These are phyloP conservation scores for Tremellales sp. DNA, from an alignment of 1,284 basidiomycete species.

Conservation along the genomic window DNA sequence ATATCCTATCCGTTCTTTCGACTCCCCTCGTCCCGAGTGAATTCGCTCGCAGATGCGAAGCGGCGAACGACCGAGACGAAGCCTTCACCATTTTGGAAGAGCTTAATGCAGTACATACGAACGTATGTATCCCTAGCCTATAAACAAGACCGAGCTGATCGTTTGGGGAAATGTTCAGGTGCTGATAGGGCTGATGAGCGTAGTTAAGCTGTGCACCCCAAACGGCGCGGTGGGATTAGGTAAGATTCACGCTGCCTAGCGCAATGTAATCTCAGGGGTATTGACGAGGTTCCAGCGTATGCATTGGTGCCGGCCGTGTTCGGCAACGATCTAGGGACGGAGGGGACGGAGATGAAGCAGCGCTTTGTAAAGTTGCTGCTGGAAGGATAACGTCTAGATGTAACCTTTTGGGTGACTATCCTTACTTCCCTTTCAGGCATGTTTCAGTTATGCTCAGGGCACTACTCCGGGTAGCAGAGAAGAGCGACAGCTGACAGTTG, in stretches of 20 bases:
- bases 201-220: conserved; percentile 22
- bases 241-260: neutral
- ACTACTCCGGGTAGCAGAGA: no score
- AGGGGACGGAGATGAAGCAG: neutral
- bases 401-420: no score
- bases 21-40: conserved; percentile 23
- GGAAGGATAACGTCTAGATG: no score
- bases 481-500: no score
- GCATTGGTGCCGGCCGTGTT: conserved; percentile 7
- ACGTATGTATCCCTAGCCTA: conserved; percentile 20
- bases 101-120: conserved; percentile 32
- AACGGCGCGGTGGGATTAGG: neutral
- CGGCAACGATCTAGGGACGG: neutral
- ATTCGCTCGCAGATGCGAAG: conserved; percentile 13
- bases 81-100: conserved; percentile 40
- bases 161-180: conserved; percentile 10
- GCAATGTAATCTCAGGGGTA: neutral
- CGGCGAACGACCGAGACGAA: conserved; percentile 28
- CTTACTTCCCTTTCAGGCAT: no score
- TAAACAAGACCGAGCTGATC: neutral
- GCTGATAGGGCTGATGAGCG: conserved; percentile 32
- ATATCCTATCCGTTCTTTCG: conserved; percentile 28
- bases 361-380: conserved; percentile 8
- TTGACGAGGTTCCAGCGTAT: conserved; percentile 1
- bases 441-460: no score